Percentiles rank a stretch among this genome's conserved stretches.
phyloP scores from a whole-genome alignment of 2,329 filamentous ascomycete species.

The Allantophomopsis cytisporea region DNA sequence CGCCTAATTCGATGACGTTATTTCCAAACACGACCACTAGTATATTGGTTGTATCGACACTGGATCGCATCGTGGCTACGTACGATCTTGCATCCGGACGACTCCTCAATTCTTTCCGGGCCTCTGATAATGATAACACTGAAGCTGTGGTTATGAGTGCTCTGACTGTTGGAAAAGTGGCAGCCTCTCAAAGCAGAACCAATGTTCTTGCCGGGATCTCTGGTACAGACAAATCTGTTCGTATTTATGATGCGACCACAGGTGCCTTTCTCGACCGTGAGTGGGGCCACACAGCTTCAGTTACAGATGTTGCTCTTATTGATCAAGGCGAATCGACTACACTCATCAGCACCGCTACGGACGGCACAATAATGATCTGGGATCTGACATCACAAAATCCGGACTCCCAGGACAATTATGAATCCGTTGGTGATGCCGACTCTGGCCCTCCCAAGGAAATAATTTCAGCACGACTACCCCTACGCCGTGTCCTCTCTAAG shows the following conservation, averaged over 20 bases:
- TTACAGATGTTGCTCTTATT: conserved; percentile 70
- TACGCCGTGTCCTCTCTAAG: conserved; percentile 77
- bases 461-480: conserved; percentile 51
- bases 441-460: conserved; percentile 27
- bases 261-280: conserved; percentile 74
- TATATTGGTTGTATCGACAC: conserved; percentile 41
- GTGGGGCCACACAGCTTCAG: conserved; percentile 90
- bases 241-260: conserved; percentile 70
- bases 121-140: conserved; percentile 62
- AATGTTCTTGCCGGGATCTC: conserved; percentile 76
- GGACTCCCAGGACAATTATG: background rate
- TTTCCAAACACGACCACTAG: conserved; percentile 39
- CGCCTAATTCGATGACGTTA: conserved; percentile 72
- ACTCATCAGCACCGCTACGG: conserved; percentile 62
- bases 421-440: conserved; percentile 6
- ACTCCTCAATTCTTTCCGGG: conserved; percentile 63
- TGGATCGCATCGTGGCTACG: conserved; percentile 46
- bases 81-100: conserved; percentile 56
- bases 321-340: conserved; percentile 42
- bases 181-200: conserved; percentile 34
- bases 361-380: conserved; percentile 77
- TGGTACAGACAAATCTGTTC: conserved; percentile 88
- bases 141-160: conserved; percentile 79
- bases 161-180: conserved; percentile 48
- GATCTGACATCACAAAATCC: conserved; percentile 12